These are phyloP conservation scores for Pterocarpus santalinus DNA, from an alignment of 306 rosid species.

Conservation along the genomic window DNA sequence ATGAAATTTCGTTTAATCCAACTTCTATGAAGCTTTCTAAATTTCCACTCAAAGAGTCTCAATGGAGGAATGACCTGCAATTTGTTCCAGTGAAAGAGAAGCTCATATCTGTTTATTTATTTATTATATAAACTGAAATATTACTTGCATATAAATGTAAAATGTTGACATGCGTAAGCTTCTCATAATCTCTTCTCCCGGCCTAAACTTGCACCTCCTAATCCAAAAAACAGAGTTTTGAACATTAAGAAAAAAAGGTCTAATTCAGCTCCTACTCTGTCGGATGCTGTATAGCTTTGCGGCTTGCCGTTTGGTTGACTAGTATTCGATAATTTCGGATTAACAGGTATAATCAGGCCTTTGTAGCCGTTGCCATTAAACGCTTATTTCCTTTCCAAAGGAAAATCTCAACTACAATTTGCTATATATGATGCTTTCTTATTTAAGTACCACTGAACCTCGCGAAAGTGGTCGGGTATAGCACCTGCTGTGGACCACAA, in stretches of 20 bases:
- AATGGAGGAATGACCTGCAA: conserved; percentile 10
- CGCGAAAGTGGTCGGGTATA: not conserved
- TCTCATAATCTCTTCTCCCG: not conserved
- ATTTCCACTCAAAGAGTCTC: not conserved
- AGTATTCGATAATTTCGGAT: too few relatives aligned
- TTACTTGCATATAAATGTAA: not conserved
- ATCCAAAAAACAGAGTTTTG: not conserved
- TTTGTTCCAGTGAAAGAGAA: conserved; percentile 21
- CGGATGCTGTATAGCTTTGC: too few relatives aligned
- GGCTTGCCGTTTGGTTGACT: too few relatives aligned
- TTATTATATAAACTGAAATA: not conserved
- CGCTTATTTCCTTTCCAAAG: conserved; percentile 29
- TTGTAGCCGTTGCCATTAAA: conserved; percentile 4
- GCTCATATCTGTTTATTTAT: not conserved
- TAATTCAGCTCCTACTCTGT: too few relatives aligned
- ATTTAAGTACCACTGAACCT: not conserved
- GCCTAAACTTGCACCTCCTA: not conserved
- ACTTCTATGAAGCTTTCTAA: conserved; percentile 4
- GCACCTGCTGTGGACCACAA: conserved; percentile 16
- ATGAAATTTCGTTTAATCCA: conserved; percentile 1
- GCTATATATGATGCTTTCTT: not conserved
- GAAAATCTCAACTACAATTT: not conserved
- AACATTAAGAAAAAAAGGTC: not conserved
- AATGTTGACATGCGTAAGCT: not conserved
- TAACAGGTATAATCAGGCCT: not conserved